Base-by-base conservation (phyloP, 176 grass and related monocot species). In the Oryza australiensis region DNA sequence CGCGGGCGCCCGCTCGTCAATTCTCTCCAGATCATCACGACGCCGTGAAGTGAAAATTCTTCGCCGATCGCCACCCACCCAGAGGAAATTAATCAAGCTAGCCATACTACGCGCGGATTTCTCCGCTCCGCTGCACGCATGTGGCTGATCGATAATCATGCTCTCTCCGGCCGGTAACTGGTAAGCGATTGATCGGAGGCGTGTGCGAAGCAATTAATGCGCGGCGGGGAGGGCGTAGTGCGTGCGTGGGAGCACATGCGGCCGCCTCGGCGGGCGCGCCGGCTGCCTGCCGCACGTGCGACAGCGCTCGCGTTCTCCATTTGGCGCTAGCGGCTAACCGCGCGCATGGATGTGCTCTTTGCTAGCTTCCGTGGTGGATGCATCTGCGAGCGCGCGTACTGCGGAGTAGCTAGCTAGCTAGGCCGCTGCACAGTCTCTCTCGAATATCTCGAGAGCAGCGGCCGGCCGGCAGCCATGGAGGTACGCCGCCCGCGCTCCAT, bases 381-480 rank as follows among this genome's bases (percentile, higher is more conserved):
- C 76, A 9, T 70, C 37, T 22, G 23, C 24, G 55, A 30, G 5
- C 32, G 48, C 15, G 67, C 67, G 46, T 16, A 14, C 38, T 40
- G 80, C 20, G 62, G 35, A 37, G 35, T 73, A 32, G 68, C n/a
- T n/a, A n/a, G n/a, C n/a, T n/a, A n/a, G n/a, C n/a, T n/a, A n/a
- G n/a, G 80, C n/a, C 18, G 68, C 26, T 41, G 75, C 5, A 35
- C 23, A 12, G 51, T 37, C 35, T 37, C 46, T 6, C 28, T 62
- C 46, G 88, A 90, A 86, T 86, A 86, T 86, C 74, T 90, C 84
- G 84, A 90, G 68, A 66, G 73, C 68, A 67, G 82, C 82, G 49
- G n/a, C 81, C 57, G 75, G 73, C 42, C 60, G 59, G 71, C 20
- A 53, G 77, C 82, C 72, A 64, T 41, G 65, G 82, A 66, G 24